phyloP scores from a whole-genome alignment of 202 grass and related monocot genomes.

The Carex arenaria region DNA sequence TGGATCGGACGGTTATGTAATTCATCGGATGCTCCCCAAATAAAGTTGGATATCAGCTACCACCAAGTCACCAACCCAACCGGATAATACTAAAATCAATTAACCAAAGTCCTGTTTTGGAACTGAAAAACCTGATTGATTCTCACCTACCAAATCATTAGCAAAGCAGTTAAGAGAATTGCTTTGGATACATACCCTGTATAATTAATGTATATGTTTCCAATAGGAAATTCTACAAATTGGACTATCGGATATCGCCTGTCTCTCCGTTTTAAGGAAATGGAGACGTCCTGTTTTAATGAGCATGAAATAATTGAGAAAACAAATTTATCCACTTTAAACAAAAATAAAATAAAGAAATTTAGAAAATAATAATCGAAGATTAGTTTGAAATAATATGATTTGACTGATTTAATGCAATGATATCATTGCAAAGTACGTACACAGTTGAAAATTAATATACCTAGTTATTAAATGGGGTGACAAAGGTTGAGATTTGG shows the following conservation, averaged over 20 bases:
- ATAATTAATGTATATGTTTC: neutral
- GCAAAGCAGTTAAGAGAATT: neutral
- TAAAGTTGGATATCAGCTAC: neutral
- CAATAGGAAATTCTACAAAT: neutral
- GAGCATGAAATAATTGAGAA: too few relatives aligned
- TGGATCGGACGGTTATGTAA: too few relatives aligned
- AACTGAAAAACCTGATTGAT: neutral
- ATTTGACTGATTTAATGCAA: too few relatives aligned
- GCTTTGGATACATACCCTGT: neutral
- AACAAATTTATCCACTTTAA: too few relatives aligned
- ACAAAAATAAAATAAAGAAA: too few relatives aligned
- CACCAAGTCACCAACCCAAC: neutral
- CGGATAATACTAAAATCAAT: neutral
- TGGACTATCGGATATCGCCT: neutral
- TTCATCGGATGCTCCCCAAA: too few relatives aligned
- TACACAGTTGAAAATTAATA: too few relatives aligned
- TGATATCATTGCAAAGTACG: too few relatives aligned
- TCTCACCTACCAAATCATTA: neutral
- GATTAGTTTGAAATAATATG: too few relatives aligned
- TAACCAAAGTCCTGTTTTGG: neutral
- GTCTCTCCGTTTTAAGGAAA: neutral
- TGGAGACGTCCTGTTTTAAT: neutral
- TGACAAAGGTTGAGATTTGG: too few relatives aligned
- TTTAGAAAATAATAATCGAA: too few relatives aligned
- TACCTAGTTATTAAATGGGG: too few relatives aligned